A percentile compares a stretch with the other conserved stretches of the same genome.
phyloP scores from a whole-genome alignment of 140 eudicot species.

The Senecio squalidus region DNA sequence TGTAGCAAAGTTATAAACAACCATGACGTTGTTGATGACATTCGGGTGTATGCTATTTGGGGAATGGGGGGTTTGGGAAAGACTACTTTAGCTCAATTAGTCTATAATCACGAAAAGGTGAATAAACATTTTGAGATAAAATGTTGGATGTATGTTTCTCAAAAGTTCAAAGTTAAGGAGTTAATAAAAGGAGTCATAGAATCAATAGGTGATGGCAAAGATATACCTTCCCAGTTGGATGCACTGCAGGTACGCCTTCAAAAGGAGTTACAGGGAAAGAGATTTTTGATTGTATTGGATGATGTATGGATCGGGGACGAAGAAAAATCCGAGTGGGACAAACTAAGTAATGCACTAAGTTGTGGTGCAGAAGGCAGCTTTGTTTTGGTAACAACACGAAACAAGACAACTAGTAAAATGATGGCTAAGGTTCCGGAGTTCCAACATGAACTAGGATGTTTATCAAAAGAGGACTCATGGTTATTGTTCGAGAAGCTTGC shows the following conservation, averaged over 20 bases:
- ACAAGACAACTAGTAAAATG: not conserved
- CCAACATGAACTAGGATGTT: not conserved
- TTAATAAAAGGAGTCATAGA: not conserved
- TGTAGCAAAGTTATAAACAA: too few species aligned
- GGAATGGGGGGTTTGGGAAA: slow-evolving; percentile 9
- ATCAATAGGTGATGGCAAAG: not conserved
- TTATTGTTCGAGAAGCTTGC: not conserved
- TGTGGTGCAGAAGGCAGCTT: not conserved
- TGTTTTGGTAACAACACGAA: not conserved
- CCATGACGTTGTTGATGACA: not conserved
- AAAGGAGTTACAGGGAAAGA: not conserved
- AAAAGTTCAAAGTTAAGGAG: slow-evolving; percentile 6
- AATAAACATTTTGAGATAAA: not conserved
- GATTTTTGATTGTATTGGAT: slow-evolving; percentile 2
- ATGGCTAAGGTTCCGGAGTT: not conserved
- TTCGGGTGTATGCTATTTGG: slow-evolving; percentile 2
- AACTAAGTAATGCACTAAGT: not conserved
- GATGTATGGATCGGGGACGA: not conserved
- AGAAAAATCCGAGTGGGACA: not conserved
- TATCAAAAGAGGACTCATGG: not conserved
- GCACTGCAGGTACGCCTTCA: not conserved
- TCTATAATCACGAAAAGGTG: slow-evolving; percentile 3
- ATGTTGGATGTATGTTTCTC: slow-evolving; percentile 2
- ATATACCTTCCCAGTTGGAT: not conserved
- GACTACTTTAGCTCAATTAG: slow-evolving; percentile 3